These are phyloP conservation scores for Astrothelium macrocarpum DNA, from an alignment of 495 filamentous ascomycete species.

Conservation along the genomic window DNA sequence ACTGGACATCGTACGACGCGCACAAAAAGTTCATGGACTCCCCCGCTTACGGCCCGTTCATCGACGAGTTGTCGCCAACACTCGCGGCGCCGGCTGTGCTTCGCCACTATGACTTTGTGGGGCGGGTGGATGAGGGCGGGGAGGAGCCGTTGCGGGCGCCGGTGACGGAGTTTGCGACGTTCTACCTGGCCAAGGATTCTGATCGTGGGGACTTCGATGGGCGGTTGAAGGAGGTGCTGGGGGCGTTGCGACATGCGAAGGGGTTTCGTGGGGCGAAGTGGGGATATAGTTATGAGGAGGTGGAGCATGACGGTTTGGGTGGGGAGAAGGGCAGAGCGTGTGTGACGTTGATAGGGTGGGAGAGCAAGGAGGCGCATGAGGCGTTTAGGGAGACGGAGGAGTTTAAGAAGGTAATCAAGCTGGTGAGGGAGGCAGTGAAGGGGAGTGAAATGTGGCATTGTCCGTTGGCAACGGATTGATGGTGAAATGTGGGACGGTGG, in stretches of 20 bases:
- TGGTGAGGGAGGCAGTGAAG: not conserved
- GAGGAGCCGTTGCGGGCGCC: not conserved
- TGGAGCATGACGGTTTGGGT: not conserved
- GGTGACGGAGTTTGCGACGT: not conserved
- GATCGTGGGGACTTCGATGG: not conserved
- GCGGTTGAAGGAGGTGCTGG: not conserved
- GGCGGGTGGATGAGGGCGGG: not conserved
- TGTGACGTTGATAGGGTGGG: not conserved
- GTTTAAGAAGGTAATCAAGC: not conserved
- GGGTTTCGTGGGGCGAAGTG: not conserved
- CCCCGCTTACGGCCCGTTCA: not conserved
- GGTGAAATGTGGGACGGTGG: not conserved
- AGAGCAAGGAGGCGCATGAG: not conserved
- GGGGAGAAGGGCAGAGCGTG: not conserved
- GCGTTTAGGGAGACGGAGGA: not conserved
- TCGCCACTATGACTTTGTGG: not conserved
- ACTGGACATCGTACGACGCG: not conserved
- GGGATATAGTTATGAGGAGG: not conserved
- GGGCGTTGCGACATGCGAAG: not conserved
- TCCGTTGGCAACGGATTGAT: not conserved
- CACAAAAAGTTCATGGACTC: not conserved
- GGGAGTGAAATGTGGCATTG: not conserved
- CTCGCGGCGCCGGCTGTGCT: not conserved
- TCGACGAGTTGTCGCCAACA: not conserved
- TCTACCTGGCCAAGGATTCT: not conserved